Evolutionary conservation across 78 protist species (phyloP), one percentile per base, ranked within the genome.

Genomic region (Thecamonas trahens): DNA sequence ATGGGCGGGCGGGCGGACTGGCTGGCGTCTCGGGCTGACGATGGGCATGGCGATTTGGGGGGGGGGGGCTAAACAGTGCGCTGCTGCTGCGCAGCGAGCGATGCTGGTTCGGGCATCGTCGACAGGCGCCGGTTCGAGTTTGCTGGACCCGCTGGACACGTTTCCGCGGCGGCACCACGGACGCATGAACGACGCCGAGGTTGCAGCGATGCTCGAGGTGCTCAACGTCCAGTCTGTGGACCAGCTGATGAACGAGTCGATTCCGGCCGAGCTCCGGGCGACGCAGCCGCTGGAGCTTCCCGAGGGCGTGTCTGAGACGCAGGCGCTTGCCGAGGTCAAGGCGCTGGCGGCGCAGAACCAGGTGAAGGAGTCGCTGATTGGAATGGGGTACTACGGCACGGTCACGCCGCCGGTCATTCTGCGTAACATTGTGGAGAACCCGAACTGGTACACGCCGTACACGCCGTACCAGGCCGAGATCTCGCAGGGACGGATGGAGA

Each of bases 391-490:
- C 82, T 70, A 81, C 81, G 79, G 52, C 60, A 82, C 95, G 31
- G 32, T 85, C 55, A 65, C 79, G 3, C 99, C 99, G 35, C 45
- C 74, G 20, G 97, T 92, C 31, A 91, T 96, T 67, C 87, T 88
- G 69, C 79, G 97, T 58, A 92, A 92, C 76, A 61, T 96, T 26
- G 34, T 96, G 57, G 96, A 96, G 72, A 91, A 88, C 72, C 97
- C 99, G 34, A 94, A 88, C n/a, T 96, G 99, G 99, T 96, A 96
- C 91, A 96, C 99, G 32, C 95, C 93, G 59, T 96, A 96, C 90
- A 96, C 99, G 15, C 99, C 99, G 31, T 96, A 96, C 82, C 99
- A 95, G 76, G 94, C 99, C 3, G 99, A 96, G 84, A 79, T 96
- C 18, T 50, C 96, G 18, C 99, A 76, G 77, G 85, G 97, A 29